These are phyloP conservation scores for Cladophialophora exuberans DNA, from an alignment of 2,329 filamentous ascomycete species.

Conservation along the genomic window DNA sequence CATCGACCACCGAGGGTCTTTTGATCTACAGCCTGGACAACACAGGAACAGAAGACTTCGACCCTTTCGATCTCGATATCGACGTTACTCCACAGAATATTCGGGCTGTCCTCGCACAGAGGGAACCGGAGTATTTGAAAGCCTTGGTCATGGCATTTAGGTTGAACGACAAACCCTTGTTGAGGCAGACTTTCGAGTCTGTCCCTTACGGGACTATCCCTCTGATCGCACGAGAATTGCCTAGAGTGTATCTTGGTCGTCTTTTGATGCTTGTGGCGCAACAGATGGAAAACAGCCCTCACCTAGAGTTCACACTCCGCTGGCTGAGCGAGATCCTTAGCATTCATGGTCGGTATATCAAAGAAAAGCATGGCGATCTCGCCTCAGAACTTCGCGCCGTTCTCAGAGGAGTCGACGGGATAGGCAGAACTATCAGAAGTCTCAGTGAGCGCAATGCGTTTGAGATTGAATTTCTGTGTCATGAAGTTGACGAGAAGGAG, in stretches of 20 bases:
- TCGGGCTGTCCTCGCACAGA: constrained; percentile 72
- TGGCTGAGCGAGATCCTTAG: constrained; percentile 86
- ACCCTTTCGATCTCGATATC: constrained; percentile 94
- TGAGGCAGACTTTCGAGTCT: constrained; percentile 82
- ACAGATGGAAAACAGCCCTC: constrained; percentile 85
- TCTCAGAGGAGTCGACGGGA: constrained; percentile 74
- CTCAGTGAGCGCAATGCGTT: constrained; percentile 38
- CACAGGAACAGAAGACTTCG: constrained; percentile 70
- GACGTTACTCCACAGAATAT: constrained; percentile 88
- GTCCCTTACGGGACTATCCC: constrained; percentile 75
- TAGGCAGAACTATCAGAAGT: constrained; percentile 49
- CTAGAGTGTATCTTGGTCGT: constrained; percentile 81
- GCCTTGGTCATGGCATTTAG: constrained; percentile 97
- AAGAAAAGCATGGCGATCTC: constrained; percentile 76
- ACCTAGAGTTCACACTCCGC: constrained; percentile 90
- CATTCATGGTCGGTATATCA: constrained; percentile 82
- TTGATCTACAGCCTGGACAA: constrained; percentile 91
- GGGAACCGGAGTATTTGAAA: constrained; percentile 82
- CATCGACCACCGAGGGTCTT: constrained; percentile 90
- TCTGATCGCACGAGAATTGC: constrained; percentile 77
- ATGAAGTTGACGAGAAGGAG: constrained; percentile 17
- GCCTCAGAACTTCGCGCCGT: constrained; percentile 84
- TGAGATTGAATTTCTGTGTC: constrained; percentile 34
- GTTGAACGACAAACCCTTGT: constrained; percentile 80
- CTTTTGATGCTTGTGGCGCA: constrained; percentile 85